phyloP scores from a whole-genome alignment of 371 early-diverging fungal species.

The Apophysomyces variabilis region DNA sequence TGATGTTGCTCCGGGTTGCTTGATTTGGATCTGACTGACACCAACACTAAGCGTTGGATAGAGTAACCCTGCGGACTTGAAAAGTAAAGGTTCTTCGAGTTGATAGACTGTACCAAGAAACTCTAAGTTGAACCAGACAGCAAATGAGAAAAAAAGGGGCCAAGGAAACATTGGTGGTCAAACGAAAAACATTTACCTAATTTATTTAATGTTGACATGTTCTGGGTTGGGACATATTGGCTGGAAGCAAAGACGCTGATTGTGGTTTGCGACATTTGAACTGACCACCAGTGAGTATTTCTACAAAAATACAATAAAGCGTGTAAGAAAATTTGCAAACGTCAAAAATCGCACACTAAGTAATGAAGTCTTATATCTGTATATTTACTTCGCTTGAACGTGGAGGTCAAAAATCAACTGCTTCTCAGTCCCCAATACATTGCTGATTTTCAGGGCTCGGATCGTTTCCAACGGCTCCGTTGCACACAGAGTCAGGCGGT shows the following conservation, averaged over 20 bases:
- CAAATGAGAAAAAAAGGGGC: not conserved
- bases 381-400: slow-evolving; percentile 36
- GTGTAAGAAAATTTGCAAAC: not conserved
- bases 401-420: slow-evolving; percentile 62
- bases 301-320: slow-evolving; percentile 8
- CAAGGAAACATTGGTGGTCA: not conserved
- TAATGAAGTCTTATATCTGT: not conserved
- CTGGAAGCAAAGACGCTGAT: slow-evolving; percentile 61
- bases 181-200: not conserved
- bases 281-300: slow-evolving; percentile 30
- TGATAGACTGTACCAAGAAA: slow-evolving; percentile 56
- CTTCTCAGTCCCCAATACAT: slow-evolving; percentile 65
- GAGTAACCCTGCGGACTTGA: slow-evolving; percentile 38
- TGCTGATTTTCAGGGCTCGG: slow-evolving; percentile 47
- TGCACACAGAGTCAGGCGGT: slow-evolving; percentile 20
- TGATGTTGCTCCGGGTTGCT: slow-evolving; percentile 55
- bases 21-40: slow-evolving; percentile 66
- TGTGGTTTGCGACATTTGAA: slow-evolving; percentile 39
- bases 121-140: slow-evolving; percentile 26
- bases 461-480: slow-evolving; percentile 37
- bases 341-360: not conserved
- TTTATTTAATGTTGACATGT: slow-evolving; percentile 8
- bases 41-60: slow-evolving; percentile 35
- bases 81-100: slow-evolving; percentile 56
- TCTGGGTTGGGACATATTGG: slow-evolving; percentile 27